These are phyloP conservation scores for Hypoxylon perforatum DNA, from an alignment of 495 filamentous ascomycete species.

Conservation along the genomic window DNA sequence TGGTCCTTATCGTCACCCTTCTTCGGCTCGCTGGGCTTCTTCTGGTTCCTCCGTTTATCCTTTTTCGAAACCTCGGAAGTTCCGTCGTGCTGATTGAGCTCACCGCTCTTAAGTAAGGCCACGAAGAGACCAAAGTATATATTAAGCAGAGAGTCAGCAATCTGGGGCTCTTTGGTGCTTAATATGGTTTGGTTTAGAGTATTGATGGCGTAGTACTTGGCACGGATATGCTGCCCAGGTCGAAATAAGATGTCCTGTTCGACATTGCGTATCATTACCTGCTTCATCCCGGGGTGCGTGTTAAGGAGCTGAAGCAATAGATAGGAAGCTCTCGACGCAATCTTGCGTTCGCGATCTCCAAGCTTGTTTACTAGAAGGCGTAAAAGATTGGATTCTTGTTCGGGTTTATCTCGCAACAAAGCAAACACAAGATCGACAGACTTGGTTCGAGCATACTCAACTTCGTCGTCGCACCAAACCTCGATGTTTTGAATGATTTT, in stretches of 20 bases:
- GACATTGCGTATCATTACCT: slow-evolving; percentile 81
- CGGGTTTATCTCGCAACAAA: slow-evolving; percentile 91
- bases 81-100: slow-evolving; percentile 45
- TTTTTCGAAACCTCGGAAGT: slow-evolving; percentile 32
- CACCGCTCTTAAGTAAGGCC: slow-evolving; percentile 71
- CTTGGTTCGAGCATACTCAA: slow-evolving; percentile 86
- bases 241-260: slow-evolving; percentile 89
- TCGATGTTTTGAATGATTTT: slow-evolving; percentile 90
- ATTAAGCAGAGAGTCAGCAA: slow-evolving; percentile 83
- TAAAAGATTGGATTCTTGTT: slow-evolving; percentile 95
- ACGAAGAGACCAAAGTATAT: slow-evolving; percentile 93
- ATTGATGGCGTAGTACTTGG: slow-evolving; percentile 95
- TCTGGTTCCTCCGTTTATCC: slow-evolving; percentile 43
- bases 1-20: slow-evolving; percentile 39
- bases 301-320: slow-evolving; percentile 88
- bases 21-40: slow-evolving; percentile 39
- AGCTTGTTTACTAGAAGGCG: slow-evolving; percentile 94
- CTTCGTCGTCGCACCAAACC: slow-evolving; percentile 90
- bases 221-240: slow-evolving; percentile 84
- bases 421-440: slow-evolving; percentile 90
- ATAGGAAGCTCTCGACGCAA: slow-evolving; percentile 91
- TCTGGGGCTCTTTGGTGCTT: slow-evolving; percentile 79
- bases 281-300: slow-evolving; percentile 92
- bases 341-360: slow-evolving; percentile 92
- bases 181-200: slow-evolving; percentile 96